These are phyloP conservation scores for Corylus heterophylla DNA, from an alignment of 306 rosid species.

Conservation along the genomic window DNA sequence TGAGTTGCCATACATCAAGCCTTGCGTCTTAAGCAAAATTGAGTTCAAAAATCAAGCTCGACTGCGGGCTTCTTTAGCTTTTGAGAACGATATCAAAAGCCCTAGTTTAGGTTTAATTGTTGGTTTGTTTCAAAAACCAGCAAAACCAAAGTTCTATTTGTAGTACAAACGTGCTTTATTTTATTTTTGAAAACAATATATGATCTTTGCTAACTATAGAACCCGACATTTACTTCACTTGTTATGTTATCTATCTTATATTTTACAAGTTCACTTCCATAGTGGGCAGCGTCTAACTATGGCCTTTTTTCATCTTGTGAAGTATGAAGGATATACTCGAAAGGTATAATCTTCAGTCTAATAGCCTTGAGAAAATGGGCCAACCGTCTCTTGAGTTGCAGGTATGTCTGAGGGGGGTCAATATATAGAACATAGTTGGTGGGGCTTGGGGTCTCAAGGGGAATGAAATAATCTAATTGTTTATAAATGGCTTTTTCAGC, in stretches of 20 bases:
- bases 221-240: background rate
- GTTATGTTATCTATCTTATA: background rate
- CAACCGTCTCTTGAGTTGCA: slow-evolving; percentile 33
- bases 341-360: slow-evolving; percentile 27
- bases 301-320: background rate
- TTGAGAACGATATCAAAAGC: too few species aligned
- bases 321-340: slow-evolving; percentile 37
- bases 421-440: too few species aligned
- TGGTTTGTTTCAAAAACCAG: too few species aligned
- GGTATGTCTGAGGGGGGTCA: slow-evolving; percentile 19
- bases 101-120: too few species aligned
- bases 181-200: background rate
- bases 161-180: background rate
- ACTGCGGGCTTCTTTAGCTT: too few species aligned
- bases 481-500: slow-evolving; percentile 12
- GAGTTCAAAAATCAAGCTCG: too few species aligned
- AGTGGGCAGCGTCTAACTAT: background rate
- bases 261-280: background rate
- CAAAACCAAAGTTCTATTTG: too few species aligned
- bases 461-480: background rate
- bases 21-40: too few species aligned
- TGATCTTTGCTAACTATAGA: too few species aligned
- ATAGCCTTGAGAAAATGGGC: slow-evolving; percentile 12
- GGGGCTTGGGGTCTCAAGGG: too few species aligned
- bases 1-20: background rate